Percentiles rank a stretch among this genome's conserved stretches.
Evolutionary conservation across 2,329 filamentous ascomycete species (phyloP).

Genomic region (Didymella lethalis): DNA sequence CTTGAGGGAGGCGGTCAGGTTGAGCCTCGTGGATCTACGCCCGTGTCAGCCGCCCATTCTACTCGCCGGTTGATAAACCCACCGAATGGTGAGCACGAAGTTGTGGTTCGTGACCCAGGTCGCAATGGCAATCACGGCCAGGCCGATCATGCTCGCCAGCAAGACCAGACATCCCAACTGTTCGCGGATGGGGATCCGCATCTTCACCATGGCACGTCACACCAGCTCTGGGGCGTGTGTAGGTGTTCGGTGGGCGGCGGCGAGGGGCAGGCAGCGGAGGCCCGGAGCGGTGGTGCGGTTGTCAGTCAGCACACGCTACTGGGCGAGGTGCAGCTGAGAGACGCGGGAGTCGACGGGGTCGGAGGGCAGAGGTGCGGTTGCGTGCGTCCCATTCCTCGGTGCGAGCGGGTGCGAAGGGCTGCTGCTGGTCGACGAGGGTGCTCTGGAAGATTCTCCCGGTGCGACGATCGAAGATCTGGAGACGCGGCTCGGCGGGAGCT

Average conservation of each 20-base stretch:
- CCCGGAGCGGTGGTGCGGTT: conserved; percentile 20
- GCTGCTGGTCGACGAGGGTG: background rate
- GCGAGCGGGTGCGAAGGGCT: conserved; percentile 8
- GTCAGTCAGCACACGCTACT: conserved; percentile 29
- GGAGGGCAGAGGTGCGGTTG: conserved; percentile 21
- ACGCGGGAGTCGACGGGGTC: conserved; percentile 25
- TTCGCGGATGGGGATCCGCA: conserved; percentile 88
- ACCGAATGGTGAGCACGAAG: conserved; percentile 21
- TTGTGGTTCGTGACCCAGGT: conserved; percentile 59
- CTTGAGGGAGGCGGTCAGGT: conserved; percentile 85
- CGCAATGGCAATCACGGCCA: conserved; percentile 81
- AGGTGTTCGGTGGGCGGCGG: background rate
- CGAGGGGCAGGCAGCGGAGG: conserved; percentile 12
- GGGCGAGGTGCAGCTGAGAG: conserved; percentile 22
- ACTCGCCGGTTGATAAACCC: conserved; percentile 1
- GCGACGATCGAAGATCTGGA: conserved; percentile 3
- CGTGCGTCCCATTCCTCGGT: conserved; percentile 40
- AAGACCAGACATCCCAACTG: conserved; percentile 85
- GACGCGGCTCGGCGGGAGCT: background rate
- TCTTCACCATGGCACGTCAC: conserved; percentile 55
- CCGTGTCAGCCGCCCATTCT: background rate
- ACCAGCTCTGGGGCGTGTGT: conserved; percentile 2
- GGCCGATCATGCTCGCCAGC: conserved; percentile 73
- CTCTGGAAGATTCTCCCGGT: conserved; percentile 2
- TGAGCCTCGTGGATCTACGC: conserved; percentile 66